Evolutionary conservation across 768 basidiomycete species (phyloP), one percentile per base, ranked within the genome.

Genomic region (Boletus fagicola): DNA sequence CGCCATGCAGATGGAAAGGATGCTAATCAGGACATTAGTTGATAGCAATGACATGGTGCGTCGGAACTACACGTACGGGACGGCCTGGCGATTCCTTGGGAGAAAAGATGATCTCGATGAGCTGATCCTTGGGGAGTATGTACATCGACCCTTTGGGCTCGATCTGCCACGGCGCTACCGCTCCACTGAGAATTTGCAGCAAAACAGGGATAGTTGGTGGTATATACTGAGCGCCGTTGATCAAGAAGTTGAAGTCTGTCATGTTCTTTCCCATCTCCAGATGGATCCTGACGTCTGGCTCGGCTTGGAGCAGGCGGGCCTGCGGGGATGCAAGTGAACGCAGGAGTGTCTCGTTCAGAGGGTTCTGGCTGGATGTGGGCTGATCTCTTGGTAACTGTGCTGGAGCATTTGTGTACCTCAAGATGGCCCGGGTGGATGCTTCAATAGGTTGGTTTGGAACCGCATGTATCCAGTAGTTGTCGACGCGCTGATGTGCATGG

Each of bases 381-480:
- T 38, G n/a, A 20, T 53, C 40, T 24, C 22, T 38, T 11, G 70
- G 65, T 1, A 61, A 54, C 22, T 43, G 39, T 5, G 28, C 39
- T 24, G 54, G 60, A 1, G 64, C 67, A 31, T 52, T 61, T 4
- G 28, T 18, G 31, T 61, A 61, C 49, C 54, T 56, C 18, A 59
- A 50, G 43, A 58, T 60, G 9, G 65, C 63, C 72, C 9, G 76
- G 69, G 45, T 78, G 71, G 40, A 51, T 33, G 24, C 59, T 18
- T 48, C 33, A 13, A 36, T 49, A 12, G 33, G 42, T 13, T 42
- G 47, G 11, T 59, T 62, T 12, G 58, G 54, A 16, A 58, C 39
- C 5, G 49, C 59, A 31, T 53, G 55, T 36, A 59, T 49, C 57
- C 72, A 82, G 59, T 82, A 81, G 66, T 81, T 80, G 44, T 56